Percentiles rank a stretch among this genome's conserved stretches.
These are phyloP conservation scores for Leptographium wingfieldii DNA, from an alignment of 2,329 filamentous ascomycete species.

Conservation along the genomic window DNA sequence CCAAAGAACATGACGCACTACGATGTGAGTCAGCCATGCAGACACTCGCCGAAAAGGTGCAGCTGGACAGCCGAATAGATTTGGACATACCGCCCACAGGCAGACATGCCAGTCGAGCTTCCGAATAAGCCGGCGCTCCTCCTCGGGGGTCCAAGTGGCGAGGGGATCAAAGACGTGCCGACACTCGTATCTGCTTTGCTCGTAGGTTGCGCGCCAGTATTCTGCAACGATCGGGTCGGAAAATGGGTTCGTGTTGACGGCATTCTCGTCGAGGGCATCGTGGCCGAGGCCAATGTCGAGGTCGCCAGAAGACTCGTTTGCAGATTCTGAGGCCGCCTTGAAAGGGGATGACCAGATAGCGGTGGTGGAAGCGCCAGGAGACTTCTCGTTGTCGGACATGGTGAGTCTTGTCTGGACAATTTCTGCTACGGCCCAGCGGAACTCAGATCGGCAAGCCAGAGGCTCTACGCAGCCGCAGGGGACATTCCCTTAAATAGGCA, in stretches of 20 bases:
- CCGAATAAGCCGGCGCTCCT: slow-evolving; percentile 39
- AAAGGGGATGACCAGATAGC: too few species aligned
- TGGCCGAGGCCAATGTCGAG: background rate
- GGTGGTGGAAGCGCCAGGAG: background rate
- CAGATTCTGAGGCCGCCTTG: background rate
- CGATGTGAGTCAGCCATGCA: background rate
- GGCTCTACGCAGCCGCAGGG: background rate
- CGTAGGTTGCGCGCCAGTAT: slow-evolving; percentile 22
- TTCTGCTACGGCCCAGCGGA: too few species aligned
- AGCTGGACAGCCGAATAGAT: too few species aligned
- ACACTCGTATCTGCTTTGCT: slow-evolving; percentile 34
- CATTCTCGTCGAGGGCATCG: background rate
- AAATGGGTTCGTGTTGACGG: slow-evolving; percentile 18
- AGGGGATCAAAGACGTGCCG: slow-evolving; percentile 41
- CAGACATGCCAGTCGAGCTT: slow-evolving; percentile 30
- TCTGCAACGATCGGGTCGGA: slow-evolving; percentile 17
- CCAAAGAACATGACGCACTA: slow-evolving; percentile 23
- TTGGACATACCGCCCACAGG: slow-evolving; percentile 15
- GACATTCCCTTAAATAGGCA: background rate
- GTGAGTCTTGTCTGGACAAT: background rate
- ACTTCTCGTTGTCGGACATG: background rate
- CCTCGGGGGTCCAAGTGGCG: slow-evolving; percentile 37
- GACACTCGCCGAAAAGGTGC: background rate
- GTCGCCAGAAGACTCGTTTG: background rate
- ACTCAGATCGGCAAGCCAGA: background rate